Evolutionary conservation across 164 flowering plant species (phyloP), one percentile per base, ranked within the genome.

Genomic region (Vitis rotundifolia): DNA sequence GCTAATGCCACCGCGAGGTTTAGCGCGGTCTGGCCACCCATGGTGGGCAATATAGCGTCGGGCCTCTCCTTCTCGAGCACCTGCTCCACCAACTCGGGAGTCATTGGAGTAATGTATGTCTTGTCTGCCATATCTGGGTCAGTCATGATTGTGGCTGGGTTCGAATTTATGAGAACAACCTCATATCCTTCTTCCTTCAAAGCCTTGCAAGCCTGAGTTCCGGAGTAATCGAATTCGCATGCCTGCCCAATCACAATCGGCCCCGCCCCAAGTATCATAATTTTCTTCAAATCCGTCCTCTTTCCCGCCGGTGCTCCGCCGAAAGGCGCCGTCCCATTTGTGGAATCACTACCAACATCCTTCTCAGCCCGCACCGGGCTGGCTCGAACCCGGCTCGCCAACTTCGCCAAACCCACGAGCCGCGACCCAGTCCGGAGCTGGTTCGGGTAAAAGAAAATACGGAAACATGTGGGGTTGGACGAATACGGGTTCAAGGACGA

Each of bases 91-190:
- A 91, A 64, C 49, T 93, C 94, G 3, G 97, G 92, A 1, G 97
- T 90, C 97, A 95, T 85, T 0, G 99, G 99, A 0, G 92, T 76
- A 66, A 95, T 84, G 67, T 93, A 95, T 13, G 98, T 95, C 82
- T 84, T 84, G 74, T 91, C 87, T 0, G 98, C 99, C 78, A 86
- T 14, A 11, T 88, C 99, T 7, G 99, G 99, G 73, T 93, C 99
- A 37, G 99, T 95, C 99, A 95, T 95, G 57, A 95, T 93, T 0
- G 99, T 95, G 0, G 99, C 99, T n/a, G 99, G 99, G 59, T 95
- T 95, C 9, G 99, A 95, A 65, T 95, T 93, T 10, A 95, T 85
- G 60, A 95, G 77, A 18, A 95, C 79, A 12, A 93, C 96, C 61
- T 93, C 90, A 71, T 95, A 95, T 4, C 99, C 99, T 59, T 95